Evolutionary conservation across 2,329 filamentous ascomycete genomes (phyloP).

Genomic region (Ramichloridium luteum): DNA sequence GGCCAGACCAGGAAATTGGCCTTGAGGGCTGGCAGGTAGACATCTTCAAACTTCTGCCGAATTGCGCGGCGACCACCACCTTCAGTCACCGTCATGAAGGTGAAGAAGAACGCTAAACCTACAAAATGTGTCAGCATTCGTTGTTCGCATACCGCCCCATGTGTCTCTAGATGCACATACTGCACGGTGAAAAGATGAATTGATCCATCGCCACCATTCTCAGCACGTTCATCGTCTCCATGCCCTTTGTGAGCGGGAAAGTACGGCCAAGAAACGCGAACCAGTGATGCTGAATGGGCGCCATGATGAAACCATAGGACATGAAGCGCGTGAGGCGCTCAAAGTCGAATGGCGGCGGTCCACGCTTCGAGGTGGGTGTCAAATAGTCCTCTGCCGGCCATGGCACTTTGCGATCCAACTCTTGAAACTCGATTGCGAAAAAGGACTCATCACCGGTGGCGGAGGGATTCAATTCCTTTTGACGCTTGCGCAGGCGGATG

Average conservation of each 20-base stretch:
- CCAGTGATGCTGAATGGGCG: conserved; percentile 90
- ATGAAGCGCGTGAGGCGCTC: conserved; percentile 90
- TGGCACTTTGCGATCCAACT: conserved; percentile 70
- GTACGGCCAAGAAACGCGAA: conserved; percentile 70
- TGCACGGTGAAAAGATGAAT: conserved; percentile 80
- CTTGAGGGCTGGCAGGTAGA: conserved; percentile 88
- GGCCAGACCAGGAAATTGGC: conserved; percentile 96
- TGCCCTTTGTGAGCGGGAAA: conserved; percentile 61
- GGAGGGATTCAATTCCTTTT: conserved; percentile 29
- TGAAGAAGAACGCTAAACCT: conserved; percentile 80
- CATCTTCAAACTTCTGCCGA: conserved; percentile 74
- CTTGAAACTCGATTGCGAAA: conserved; percentile 76
- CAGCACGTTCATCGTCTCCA: conserved; percentile 56
- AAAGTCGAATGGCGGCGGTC: conserved; percentile 84
- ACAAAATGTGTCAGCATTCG: no score
- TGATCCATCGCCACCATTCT: conserved; percentile 91
- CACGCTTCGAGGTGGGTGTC: conserved; percentile 41
- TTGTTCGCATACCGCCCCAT: no score
- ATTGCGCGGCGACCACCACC: conserved; percentile 75
- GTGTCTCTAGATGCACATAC: no score
- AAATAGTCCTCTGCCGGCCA: conserved; percentile 54
- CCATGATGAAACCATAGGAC: conserved; percentile 94
- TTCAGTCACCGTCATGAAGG: conserved; percentile 90
- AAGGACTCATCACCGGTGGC: conserved; percentile 53
- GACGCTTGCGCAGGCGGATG: conserved; percentile 48